These are phyloP conservation scores for Apophysomyces ossiformis DNA, from an alignment of 371 early-diverging fungal species.

Conservation along the genomic window DNA sequence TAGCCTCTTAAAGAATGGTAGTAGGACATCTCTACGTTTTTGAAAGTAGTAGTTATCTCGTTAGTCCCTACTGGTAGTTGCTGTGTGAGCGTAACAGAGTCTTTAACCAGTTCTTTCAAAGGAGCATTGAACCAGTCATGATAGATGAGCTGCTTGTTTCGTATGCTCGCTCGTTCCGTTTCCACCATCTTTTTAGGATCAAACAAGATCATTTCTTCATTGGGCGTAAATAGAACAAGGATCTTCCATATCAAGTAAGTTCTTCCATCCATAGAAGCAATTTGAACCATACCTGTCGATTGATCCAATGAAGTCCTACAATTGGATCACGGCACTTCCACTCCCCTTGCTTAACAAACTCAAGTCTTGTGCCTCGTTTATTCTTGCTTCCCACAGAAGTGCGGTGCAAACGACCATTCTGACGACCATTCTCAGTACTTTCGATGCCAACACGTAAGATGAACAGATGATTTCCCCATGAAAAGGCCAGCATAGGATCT, in stretches of 20 bases:
- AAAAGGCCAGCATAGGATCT: constrained; percentile 68
- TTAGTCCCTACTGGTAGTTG: constrained; percentile 12
- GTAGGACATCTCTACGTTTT: constrained; percentile 71
- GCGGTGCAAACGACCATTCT: constrained; percentile 3
- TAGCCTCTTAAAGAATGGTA: constrained; percentile 69
- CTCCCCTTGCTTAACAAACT: constrained; percentile 63
- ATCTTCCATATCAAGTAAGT: constrained; percentile 42
- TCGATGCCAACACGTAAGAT: constrained; percentile 56
- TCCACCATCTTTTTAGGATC: constrained; percentile 67
- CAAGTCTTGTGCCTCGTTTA: constrained; percentile 42
- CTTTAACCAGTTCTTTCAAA: constrained; percentile 32
- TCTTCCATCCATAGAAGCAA: not conserved
- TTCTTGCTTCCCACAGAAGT: constrained; percentile 21
- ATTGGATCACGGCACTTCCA: constrained; percentile 68
- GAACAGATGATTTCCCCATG: constrained; percentile 66
- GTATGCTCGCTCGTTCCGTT: constrained; percentile 65
- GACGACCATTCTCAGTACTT: constrained; percentile 15
- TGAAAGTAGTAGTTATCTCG: constrained; percentile 23
- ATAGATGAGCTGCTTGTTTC: constrained; percentile 61
- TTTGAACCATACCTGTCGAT: constrained; percentile 59
- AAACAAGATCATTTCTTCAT: constrained; percentile 73
- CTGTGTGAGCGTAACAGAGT: constrained; percentile 11
- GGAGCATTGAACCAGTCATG: constrained; percentile 68
- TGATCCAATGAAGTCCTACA: constrained; percentile 80
- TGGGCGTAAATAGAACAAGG: constrained; percentile 63